Conservation (phyloP, 2,329 filamentous ascomycete species). For the Fusarium haematococcum region DNA sequence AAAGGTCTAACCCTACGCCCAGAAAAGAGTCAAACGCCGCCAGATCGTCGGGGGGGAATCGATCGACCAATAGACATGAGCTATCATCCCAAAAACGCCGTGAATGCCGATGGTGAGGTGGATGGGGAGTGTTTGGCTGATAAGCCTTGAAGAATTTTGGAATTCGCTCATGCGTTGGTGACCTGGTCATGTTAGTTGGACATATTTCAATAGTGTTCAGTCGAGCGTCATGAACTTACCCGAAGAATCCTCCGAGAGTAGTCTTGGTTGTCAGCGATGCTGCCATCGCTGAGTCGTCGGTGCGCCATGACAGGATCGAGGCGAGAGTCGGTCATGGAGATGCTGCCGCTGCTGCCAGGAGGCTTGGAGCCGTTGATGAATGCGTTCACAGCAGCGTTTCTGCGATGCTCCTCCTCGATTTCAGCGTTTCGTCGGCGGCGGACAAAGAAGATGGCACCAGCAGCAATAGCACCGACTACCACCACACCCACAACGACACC, state of each 20-base stretch:
- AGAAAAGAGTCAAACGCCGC: slow-evolving; percentile 53
- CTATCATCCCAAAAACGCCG: slow-evolving; percentile 57
- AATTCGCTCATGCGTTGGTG: slow-evolving; percentile 66
- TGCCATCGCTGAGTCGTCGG: slow-evolving; percentile 89
- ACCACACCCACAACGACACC: slow-evolving; percentile 89
- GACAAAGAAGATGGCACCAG: slow-evolving; percentile 78
- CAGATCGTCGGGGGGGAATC: slow-evolving; percentile 47
- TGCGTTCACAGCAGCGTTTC: slow-evolving; percentile 81
- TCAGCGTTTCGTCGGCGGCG: slow-evolving; percentile 80
- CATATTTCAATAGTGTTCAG: not conserved
- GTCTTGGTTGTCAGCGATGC: slow-evolving; percentile 96
- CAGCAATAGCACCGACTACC: slow-evolving; percentile 72
- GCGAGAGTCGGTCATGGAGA: slow-evolving; percentile 83
- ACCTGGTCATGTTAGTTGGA: slow-evolving; percentile 55
- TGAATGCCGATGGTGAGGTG: slow-evolving; percentile 52
- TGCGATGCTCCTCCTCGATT: slow-evolving; percentile 86
- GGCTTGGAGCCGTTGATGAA: slow-evolving; percentile 77
- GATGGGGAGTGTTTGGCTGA: slow-evolving; percentile 8
- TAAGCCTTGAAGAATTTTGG: slow-evolving; percentile 23
- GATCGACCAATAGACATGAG: slow-evolving; percentile 53
- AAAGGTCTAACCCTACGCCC: slow-evolving; percentile 53
- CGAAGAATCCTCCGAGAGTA: slow-evolving; percentile 96
- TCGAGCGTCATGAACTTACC: slow-evolving; percentile 66
- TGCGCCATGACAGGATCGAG: slow-evolving; percentile 89
- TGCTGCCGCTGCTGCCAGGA: slow-evolving; percentile 70